Evolutionary conservation across 2,329 filamentous ascomycete genomes (phyloP), one percentile per base, ranked within the genome.

Genomic region (Nothophoma quercina): DNA sequence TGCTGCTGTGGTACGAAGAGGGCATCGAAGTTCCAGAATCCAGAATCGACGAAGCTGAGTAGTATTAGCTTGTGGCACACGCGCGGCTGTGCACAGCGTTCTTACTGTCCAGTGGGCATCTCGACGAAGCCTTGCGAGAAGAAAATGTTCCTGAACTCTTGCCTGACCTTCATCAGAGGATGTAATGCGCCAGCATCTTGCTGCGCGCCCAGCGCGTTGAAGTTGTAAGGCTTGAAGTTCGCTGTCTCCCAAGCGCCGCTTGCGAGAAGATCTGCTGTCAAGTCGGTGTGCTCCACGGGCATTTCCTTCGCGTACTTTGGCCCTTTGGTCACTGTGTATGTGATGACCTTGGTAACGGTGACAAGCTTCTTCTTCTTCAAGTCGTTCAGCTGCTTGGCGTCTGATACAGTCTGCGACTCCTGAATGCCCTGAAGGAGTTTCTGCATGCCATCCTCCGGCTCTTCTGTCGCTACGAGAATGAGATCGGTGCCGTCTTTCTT

Each of bases 61-160:
- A n/a, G 44, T 36, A 51, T 68, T 10, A 60, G 45, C 46, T 34
- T 7, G n/a, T 5, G 12, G 21, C 21, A 6, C 23, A 19, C 12
- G 32, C 10, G 3, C 3, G 58, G 4, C n/a, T n/a, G n/a, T n/a
- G n/a, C n/a, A n/a, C n/a, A n/a, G n/a, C n/a, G 13, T 0, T 18
- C 75, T 56, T 67, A 82, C 79, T 90, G 86, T 78, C 89, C 89
- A 41, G 93, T 97, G 12, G 93, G 90, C 95, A 99, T 98, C 81
- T 99, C 95, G 69, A 93, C 88, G 80, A 98, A 99, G 45, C 93
- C 95, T 88, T 96, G 96, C 74, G 96, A 92, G 78, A 99, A 98
- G 86, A 99, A 99, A 73, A 99, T 97, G 72, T 95, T 90, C 52
- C 95, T 84, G 84, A 99, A 96, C 78, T 98, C 95, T 67, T 91